Evolutionary conservation across 169 alveolate genomes (phyloP), one percentile per base, ranked within the genome.

Genomic region (Plasmodium billcollinsi): DNA sequence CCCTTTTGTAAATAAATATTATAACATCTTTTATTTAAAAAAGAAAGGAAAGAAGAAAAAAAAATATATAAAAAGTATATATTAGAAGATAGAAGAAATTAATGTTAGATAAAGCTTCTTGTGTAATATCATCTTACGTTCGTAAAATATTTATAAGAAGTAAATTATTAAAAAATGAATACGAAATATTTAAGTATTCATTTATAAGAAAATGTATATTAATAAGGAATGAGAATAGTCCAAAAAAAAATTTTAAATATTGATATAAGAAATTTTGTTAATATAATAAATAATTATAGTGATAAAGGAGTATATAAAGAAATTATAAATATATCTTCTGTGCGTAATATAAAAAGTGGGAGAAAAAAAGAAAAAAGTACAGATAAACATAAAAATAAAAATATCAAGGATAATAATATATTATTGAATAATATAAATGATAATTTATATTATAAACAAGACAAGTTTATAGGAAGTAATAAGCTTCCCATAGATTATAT

Each of bases 91-190:
- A 7, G 3, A 49, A n/a, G 26, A 49, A 29, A 39, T 76, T 76
- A 75, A 76, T 76, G 89, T 76, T 65, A 63, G 63, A 39, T 65
- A 43, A 29, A 4, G 26, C 24, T 47, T 47, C 63, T 54, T 49
- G 66, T 69, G 67, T 69, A 65, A 33, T 45, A 20, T 39, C 67
- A 26, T 76, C 43, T 29, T 65, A 63, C n/a, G 63, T 69, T 12
- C 49, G 39, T 49, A 76, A 70, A 47, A 76, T 54, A 50, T 63
- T 18, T 33, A 33, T 9, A 65, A 21, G 47, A 75, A 76, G 26
- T 63, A 20, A 61, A 20, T n/a, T 65, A 26, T 47, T 47, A 76
- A 76, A 74, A 43, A 66, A 76, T 76, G 89, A 76, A 69, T 20
- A 76, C 29, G 6, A 29, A 47, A 9, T 12, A 63, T 49, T 76